Percentiles rank a stretch among this genome's conserved stretches.
phyloP scores from a whole-genome alignment of 306 rosid species.

The Neltuma alba region DNA sequence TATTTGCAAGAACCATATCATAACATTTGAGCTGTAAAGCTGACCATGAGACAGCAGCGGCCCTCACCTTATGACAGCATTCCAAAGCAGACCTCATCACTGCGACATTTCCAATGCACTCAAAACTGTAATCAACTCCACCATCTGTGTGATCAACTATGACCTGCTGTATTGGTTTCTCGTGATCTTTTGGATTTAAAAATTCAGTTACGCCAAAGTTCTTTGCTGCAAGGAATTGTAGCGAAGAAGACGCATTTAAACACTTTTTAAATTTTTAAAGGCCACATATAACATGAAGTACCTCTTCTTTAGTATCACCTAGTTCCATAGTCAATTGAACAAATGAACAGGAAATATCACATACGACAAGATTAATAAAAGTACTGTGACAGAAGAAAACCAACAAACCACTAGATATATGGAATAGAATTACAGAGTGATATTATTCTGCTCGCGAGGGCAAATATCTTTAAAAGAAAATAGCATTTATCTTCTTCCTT shows the following conservation, averaged over 20 bases:
- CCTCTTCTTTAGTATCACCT: constrained; percentile 4
- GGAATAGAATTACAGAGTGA: background rate
- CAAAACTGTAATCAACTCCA: constrained; percentile 95
- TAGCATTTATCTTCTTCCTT: constrained; percentile 6
- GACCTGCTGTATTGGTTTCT: constrained; percentile 90
- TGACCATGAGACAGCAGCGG: constrained; percentile 12
- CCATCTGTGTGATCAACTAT: constrained; percentile 86
- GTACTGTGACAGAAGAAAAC: background rate
- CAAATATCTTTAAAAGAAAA: background rate
- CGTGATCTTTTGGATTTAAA: constrained; percentile 90
- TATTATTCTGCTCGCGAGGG: background rate
- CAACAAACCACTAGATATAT: background rate
- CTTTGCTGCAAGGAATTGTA: constrained; percentile 64
- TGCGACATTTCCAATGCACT: constrained; percentile 95
- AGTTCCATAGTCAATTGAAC: background rate
- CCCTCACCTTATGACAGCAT: constrained; percentile 90
- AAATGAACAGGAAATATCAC: constrained; percentile 10
- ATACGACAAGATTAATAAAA: background rate
- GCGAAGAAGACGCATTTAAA: constrained; percentile 2
- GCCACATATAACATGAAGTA: constrained; percentile 11
- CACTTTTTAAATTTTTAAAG: constrained; percentile 3
- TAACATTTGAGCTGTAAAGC: constrained; percentile 13
- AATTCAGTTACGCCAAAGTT: constrained; percentile 89
- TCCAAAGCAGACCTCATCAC: constrained; percentile 96
- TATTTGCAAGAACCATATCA: background rate